phyloP scores from a whole-genome alignment of 2,329 filamentous ascomycete species.

The Neonectria sp. region DNA sequence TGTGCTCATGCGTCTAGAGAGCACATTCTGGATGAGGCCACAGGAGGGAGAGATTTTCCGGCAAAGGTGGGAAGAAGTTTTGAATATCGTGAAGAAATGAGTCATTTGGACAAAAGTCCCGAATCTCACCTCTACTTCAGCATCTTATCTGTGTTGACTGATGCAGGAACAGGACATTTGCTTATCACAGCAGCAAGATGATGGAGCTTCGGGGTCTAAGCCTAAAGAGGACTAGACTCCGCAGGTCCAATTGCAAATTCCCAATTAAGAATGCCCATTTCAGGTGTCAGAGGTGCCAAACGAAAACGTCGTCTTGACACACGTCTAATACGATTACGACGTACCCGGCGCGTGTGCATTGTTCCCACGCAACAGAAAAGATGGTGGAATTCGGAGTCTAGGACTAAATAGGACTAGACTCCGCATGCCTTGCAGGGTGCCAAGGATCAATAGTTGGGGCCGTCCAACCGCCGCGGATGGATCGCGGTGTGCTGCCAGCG shows the following conservation, averaged over 20 bases:
- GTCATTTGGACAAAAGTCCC: neutral
- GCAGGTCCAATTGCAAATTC: slow-evolving; percentile 17
- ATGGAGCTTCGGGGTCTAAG: neutral
- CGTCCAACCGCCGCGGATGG: neutral
- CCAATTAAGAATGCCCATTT: neutral
- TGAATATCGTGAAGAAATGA: slow-evolving; percentile 16
- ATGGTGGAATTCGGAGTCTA: slow-evolving; percentile 52
- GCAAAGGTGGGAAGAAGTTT: slow-evolving; percentile 33
- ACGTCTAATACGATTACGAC: slow-evolving; percentile 10
- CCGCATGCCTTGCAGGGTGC: slow-evolving; percentile 19
- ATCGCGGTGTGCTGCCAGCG: slow-evolving; percentile 23
- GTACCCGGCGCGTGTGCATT: neutral
- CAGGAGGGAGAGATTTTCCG: slow-evolving; percentile 31
- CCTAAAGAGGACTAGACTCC: slow-evolving; percentile 51
- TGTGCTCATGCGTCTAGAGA: slow-evolving; percentile 29
- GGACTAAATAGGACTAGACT: slow-evolving; percentile 40
- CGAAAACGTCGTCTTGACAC: neutral
- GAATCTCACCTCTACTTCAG: neutral
- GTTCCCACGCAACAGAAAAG: neutral
- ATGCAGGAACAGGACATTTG: no score
- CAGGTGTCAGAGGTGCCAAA: neutral
- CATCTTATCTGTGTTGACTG: neutral
- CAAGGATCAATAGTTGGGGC: neutral
- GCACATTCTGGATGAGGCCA: slow-evolving; percentile 39
- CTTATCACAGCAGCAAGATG: neutral